These are phyloP conservation scores for Fusarium azukiicola DNA, from an alignment of 2,329 filamentous ascomycete species.

Conservation along the genomic window DNA sequence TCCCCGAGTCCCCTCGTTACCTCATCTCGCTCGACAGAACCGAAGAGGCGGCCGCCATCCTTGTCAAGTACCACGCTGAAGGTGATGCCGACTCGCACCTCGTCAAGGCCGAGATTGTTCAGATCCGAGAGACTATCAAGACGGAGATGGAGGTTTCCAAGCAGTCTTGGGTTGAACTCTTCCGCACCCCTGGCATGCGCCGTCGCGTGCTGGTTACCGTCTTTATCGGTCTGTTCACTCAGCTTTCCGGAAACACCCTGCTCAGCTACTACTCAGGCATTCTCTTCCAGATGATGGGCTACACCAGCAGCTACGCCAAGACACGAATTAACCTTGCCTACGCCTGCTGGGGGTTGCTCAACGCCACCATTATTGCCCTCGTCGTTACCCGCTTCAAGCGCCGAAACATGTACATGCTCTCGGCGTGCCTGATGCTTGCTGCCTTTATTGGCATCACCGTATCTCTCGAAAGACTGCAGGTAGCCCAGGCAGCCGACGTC, in stretches of 20 bases:
- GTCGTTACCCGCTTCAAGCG: slow-evolving; percentile 70
- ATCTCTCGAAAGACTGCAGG: slow-evolving; percentile 64
- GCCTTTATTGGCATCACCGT: slow-evolving; percentile 78
- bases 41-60: slow-evolving; percentile 59
- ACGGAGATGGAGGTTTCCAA: slow-evolving; percentile 74
- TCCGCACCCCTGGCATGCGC: slow-evolving; percentile 72
- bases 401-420: slow-evolving; percentile 74
- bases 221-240: slow-evolving; percentile 74
- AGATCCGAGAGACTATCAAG: slow-evolving; percentile 78
- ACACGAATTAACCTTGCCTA: slow-evolving; percentile 70
- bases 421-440: slow-evolving; percentile 69
- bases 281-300: slow-evolving; percentile 70
- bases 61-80: slow-evolving; percentile 72
- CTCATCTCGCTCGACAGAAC: slow-evolving; percentile 57
- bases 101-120: slow-evolving; percentile 79
- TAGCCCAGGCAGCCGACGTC: slow-evolving; percentile 47
- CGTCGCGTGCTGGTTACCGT: slow-evolving; percentile 71
- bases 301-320: slow-evolving; percentile 65
- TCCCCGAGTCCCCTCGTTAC: slow-evolving; percentile 60
- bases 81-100: slow-evolving; percentile 72
- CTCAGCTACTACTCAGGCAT: slow-evolving; percentile 56
- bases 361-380: slow-evolving; percentile 65
- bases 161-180: slow-evolving; percentile 73
- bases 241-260: slow-evolving; percentile 72
- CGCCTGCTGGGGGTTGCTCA: slow-evolving; percentile 69